Evolutionary conservation across 2,329 filamentous ascomycete species (phyloP).

Genomic region (Claviceps citrina): DNA sequence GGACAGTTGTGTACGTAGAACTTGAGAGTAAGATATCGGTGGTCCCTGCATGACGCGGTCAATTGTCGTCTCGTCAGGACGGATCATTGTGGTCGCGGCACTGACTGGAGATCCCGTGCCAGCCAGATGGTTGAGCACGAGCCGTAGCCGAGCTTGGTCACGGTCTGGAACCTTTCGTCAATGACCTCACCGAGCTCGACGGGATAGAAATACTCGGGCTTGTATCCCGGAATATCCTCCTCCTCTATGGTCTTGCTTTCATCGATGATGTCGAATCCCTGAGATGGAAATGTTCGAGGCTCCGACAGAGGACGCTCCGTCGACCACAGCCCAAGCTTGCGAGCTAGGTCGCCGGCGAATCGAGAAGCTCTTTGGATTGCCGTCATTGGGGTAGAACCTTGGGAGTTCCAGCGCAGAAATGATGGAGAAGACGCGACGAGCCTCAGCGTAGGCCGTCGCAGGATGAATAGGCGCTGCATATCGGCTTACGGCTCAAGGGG

Average conservation of each 20-base stretch:
- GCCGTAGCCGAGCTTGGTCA: conserved; percentile 27
- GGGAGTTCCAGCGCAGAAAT: too few relatives aligned
- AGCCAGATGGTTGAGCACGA: conserved; percentile 28
- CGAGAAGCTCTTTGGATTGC: too few relatives aligned
- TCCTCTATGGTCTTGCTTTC: conserved; percentile 19
- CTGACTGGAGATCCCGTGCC: conserved; percentile 20
- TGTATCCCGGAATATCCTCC: conserved; percentile 21
- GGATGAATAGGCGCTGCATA: too few relatives aligned
- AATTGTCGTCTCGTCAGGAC: neutral
- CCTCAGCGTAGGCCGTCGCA: too few relatives aligned
- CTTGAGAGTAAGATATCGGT: neutral
- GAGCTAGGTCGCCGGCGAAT: too few relatives aligned
- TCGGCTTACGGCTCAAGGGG: too few relatives aligned
- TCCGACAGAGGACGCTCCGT: conserved; percentile 4
- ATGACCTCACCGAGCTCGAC: conserved; percentile 23
- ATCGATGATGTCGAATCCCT: conserved; percentile 9
- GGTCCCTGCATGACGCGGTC: neutral
- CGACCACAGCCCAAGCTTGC: too few relatives aligned
- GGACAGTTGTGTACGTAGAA: neutral
- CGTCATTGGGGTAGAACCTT: too few relatives aligned
- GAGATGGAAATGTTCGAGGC: conserved; percentile 8
- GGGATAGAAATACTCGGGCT: conserved; percentile 21
- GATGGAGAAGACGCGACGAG: too few relatives aligned
- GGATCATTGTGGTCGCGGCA: neutral
- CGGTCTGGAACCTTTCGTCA: conserved; percentile 19